Percentiles rank a stretch among this genome's conserved stretches.
phyloP scores from a whole-genome alignment of 2,329 filamentous ascomycete species.

The Cytospora schulzeri region DNA sequence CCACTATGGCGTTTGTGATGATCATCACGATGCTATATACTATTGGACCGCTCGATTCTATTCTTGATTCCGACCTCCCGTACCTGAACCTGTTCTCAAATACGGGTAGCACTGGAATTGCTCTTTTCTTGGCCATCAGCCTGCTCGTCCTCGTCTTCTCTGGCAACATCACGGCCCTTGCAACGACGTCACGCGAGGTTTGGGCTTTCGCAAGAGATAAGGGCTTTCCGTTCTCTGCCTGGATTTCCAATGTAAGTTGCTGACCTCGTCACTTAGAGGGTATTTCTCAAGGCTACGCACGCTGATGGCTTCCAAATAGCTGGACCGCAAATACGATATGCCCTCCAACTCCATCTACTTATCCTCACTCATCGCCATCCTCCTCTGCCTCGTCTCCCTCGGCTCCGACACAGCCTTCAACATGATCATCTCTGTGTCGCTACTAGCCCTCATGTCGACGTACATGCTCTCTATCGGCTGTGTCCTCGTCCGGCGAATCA shows the following conservation, averaged over 20 bases:
- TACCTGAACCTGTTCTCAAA: slow-evolving; percentile 25
- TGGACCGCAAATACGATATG: slow-evolving; percentile 31
- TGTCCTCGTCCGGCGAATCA: slow-evolving; percentile 39
- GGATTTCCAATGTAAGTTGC: slow-evolving; percentile 21
- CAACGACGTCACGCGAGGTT: slow-evolving; percentile 24
- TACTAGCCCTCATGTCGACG: slow-evolving; percentile 37
- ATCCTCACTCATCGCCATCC: slow-evolving; percentile 34
- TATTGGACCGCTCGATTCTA: slow-evolving; percentile 19
- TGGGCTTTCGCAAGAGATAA: slow-evolving; percentile 25
- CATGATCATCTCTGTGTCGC: slow-evolving; percentile 38
- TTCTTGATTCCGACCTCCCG: slow-evolving; percentile 21
- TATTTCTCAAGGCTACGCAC: background rate
- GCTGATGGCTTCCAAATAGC: slow-evolving; percentile 1
- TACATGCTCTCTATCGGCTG: slow-evolving; percentile 40
- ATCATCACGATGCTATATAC: slow-evolving; percentile 23
- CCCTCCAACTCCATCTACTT: slow-evolving; percentile 39
- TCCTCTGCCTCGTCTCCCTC: slow-evolving; percentile 40
- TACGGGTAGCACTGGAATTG: slow-evolving; percentile 11
- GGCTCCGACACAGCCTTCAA: slow-evolving; percentile 40
- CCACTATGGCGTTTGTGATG: slow-evolving; percentile 21
- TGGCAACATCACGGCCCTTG: slow-evolving; percentile 23
- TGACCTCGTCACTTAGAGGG: background rate
- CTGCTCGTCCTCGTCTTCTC: slow-evolving; percentile 21
- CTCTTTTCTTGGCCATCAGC: slow-evolving; percentile 21
- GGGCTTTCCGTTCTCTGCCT: slow-evolving; percentile 21